Evolutionary conservation across 2,329 filamentous ascomycete species (phyloP).

Genomic region (Penicillium polonicum): DNA sequence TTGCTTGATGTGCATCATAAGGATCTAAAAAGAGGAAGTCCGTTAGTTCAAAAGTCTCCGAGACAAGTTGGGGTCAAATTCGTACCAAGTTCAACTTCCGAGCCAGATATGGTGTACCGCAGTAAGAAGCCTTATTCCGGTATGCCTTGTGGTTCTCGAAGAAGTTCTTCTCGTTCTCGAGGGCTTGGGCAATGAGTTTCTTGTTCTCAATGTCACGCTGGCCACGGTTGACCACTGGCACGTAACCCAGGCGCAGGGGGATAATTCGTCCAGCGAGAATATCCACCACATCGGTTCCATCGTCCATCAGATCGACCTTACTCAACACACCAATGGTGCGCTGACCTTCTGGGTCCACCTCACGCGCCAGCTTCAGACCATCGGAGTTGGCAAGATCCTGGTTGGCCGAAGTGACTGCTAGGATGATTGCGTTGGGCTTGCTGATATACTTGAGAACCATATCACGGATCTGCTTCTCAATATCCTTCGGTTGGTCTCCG

Average conservation of each 20-base stretch:
- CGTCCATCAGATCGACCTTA: conserved; percentile 99
- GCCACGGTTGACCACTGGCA: conserved; percentile 95
- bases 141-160: conserved; percentile 99
- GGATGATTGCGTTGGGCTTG: conserved; percentile 96
- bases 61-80: not conserved
- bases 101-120: conserved; percentile 93
- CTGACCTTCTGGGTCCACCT: conserved; percentile 96
- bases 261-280: conserved; percentile 98
- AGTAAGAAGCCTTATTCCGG: conserved; percentile 97
- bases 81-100: conserved; percentile 85
- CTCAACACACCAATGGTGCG: conserved; percentile 97
- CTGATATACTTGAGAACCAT: conserved; percentile 99
- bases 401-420: conserved; percentile 94
- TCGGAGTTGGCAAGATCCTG: conserved; percentile 98
- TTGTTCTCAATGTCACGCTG: conserved; percentile 99
- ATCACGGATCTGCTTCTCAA: conserved; percentile 92
- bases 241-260: conserved; percentile 88
- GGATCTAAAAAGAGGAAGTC: conserved; percentile 57
- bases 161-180: conserved; percentile 94
- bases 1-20: conserved; percentile 99
- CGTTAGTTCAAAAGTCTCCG: conserved; percentile 18
- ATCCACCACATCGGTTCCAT: conserved; percentile 96
- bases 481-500: conserved; percentile 93
- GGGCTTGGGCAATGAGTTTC: conserved; percentile 83
- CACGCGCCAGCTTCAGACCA: conserved; percentile 89